Evolutionary conservation across 2,329 filamentous ascomycete species (phyloP).

Genomic region (Penicillium sp.): DNA sequence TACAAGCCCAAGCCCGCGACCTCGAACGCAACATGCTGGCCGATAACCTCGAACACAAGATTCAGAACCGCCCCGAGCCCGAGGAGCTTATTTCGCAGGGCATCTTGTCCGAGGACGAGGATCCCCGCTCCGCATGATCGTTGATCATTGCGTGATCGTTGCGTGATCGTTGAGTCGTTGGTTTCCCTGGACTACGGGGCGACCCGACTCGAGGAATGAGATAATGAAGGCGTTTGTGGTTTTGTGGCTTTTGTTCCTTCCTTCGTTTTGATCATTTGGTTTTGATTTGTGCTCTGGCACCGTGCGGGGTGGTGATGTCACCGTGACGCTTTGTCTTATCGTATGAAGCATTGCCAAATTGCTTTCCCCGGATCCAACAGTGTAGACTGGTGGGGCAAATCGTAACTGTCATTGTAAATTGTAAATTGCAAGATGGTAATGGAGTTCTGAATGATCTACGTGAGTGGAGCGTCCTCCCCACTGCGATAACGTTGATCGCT

Average conservation of each 20-base stretch:
- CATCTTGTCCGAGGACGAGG: conserved; percentile 67
- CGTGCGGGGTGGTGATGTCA: conserved; percentile 21
- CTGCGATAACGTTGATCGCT: no score
- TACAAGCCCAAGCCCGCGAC: conserved; percentile 79
- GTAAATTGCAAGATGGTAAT: no score
- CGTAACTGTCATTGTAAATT: background rate
- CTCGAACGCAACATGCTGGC: conserved; percentile 85
- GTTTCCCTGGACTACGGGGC: background rate
- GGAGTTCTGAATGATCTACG: no score
- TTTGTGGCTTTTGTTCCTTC: background rate
- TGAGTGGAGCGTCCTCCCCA: no score
- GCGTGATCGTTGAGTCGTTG: background rate
- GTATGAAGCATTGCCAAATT: background rate
- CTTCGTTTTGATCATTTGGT: background rate
- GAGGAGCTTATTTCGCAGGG: conserved; percentile 76
- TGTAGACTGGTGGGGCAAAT: background rate
- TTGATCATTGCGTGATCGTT: conserved; percentile 3
- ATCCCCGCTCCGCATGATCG: conserved; percentile 33
- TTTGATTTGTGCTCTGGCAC: background rate
- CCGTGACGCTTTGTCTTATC: conserved; percentile 12
- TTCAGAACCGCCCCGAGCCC: conserved; percentile 72
- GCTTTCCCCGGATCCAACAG: no score
- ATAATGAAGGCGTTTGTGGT: background rate
- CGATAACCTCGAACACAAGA: conserved; percentile 82
- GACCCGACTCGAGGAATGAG: background rate